Conservation (phyloP, 805 yeast species). For the Pichia paraexigua region DNA sequence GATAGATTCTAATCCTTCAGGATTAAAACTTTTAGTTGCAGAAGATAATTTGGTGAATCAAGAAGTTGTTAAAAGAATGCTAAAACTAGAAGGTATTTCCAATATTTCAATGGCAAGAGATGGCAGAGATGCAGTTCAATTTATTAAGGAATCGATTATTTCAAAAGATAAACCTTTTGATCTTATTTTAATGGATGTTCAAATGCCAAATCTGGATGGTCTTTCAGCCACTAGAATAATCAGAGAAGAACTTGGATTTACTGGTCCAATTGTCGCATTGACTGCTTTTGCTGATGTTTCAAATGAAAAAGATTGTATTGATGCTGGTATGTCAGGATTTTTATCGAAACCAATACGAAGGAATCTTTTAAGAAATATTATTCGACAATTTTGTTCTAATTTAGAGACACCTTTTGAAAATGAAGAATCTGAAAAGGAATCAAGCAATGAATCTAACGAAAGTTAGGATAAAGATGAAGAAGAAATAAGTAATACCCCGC, state of each 20-base stretch:
- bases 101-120: conserved; percentile 76
- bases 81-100: conserved; percentile 69
- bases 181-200: conserved; percentile 91
- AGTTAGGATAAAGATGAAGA: not conserved
- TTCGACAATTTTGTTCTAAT: conserved; percentile 36
- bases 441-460: not conserved
- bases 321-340: conserved; percentile 91
- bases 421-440: not conserved
- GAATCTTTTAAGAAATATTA: conserved; percentile 51
- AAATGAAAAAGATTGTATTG: conserved; percentile 76
- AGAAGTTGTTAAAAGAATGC: conserved; percentile 86
- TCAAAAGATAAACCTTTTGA: conserved; percentile 41
- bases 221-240: conserved; percentile 71
- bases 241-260: conserved; percentile 50
- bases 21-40: conserved; percentile 63
- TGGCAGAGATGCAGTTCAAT: conserved; percentile 80
- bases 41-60: conserved; percentile 94
- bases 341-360: conserved; percentile 82
- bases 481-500: not conserved
- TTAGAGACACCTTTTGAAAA: not conserved
- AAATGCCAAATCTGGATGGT: conserved; percentile 94
- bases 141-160: conserved; percentile 42
- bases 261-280: conserved; percentile 80
- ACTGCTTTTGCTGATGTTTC: conserved; percentile 95
- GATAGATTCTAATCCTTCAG: not conserved